Evolutionary conservation across 805 yeast species (phyloP).

Genomic region (Cyberlindnera saturnus): DNA sequence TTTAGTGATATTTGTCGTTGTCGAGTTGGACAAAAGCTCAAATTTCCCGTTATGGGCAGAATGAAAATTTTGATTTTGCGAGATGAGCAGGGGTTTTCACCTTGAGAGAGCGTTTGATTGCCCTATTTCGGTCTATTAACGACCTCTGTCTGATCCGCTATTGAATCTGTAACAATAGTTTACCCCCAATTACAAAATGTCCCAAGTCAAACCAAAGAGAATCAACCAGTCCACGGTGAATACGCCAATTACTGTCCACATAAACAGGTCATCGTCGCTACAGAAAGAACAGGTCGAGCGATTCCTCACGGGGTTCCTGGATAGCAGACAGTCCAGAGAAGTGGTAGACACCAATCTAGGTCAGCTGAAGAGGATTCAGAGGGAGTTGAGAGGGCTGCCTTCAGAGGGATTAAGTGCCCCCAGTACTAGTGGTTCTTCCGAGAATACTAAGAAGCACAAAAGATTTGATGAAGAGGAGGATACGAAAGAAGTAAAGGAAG

Average conservation of each 20-base stretch:
- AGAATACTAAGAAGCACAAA: constrained; percentile 15
- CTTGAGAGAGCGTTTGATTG: too few species aligned
- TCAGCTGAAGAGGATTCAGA: constrained; percentile 67
- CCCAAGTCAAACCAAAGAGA: constrained; percentile 14
- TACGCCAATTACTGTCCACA: constrained; percentile 20
- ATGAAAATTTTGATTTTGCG: neutral
- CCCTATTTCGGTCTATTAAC: neutral
- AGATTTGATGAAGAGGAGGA: constrained; percentile 13
- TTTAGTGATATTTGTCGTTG: neutral
- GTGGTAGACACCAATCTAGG: constrained; percentile 29
- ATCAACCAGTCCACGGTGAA: constrained; percentile 20
- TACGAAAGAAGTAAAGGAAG: constrained; percentile 1
- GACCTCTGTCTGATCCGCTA: neutral
- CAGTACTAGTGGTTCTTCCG: constrained; percentile 3
- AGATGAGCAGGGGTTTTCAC: too few species aligned
- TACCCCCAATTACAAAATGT: constrained; percentile 2
- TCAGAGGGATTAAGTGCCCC: constrained; percentile 34
- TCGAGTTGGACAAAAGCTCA: neutral
- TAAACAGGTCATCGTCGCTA: constrained; percentile 19
- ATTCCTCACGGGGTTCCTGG: constrained; percentile 38
- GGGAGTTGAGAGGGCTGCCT: constrained; percentile 77
- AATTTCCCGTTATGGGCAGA: neutral
- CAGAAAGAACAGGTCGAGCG: constrained; percentile 39
- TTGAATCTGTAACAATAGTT: neutral
- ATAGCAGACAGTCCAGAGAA: constrained; percentile 20